Conservation (phyloP, 331 rosid species). For the Spiraea crenata region DNA sequence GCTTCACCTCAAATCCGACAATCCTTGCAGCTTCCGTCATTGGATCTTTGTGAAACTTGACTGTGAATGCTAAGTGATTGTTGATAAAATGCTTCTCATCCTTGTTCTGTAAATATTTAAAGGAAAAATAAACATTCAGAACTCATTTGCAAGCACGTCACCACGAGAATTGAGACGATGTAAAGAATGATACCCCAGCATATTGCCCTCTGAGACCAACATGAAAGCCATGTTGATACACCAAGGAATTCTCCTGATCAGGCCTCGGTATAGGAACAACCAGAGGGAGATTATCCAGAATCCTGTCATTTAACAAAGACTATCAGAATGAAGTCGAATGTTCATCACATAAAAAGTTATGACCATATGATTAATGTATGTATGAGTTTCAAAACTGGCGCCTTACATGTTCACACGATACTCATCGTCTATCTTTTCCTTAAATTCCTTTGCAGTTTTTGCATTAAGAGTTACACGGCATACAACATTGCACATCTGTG, state of each 20-base stretch:
- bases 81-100: slow-evolving; percentile 78
- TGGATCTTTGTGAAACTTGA: slow-evolving; percentile 79
- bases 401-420: slow-evolving; percentile 93
- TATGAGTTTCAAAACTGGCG: slow-evolving; percentile 8
- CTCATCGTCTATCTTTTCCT: slow-evolving; percentile 87
- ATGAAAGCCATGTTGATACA: slow-evolving; percentile 84
- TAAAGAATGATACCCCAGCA: slow-evolving; percentile 55
- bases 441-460: slow-evolving; percentile 63
- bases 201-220: slow-evolving; percentile 90
- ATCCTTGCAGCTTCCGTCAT: slow-evolving; percentile 77
- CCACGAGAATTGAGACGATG: slow-evolving; percentile 9
- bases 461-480: slow-evolving; percentile 62
- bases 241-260: slow-evolving; percentile 73
- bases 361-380: background rate
- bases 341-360: background rate
- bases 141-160: background rate
- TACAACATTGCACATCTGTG: slow-evolving; percentile 72
- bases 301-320: slow-evolving; percentile 47
- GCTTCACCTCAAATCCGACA: slow-evolving; percentile 96
- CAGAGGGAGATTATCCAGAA: slow-evolving; percentile 90
- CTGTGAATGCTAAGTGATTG: slow-evolving; percentile 80
- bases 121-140: slow-evolving; percentile 10
- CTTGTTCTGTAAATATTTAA: slow-evolving; percentile 56
- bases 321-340: background rate
- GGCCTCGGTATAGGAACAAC: slow-evolving; percentile 82